Evolutionary conservation across 129 eudicot genomes (phyloP), one percentile per base, ranked within the genome.

Genomic region (Escallonia herrerae): DNA sequence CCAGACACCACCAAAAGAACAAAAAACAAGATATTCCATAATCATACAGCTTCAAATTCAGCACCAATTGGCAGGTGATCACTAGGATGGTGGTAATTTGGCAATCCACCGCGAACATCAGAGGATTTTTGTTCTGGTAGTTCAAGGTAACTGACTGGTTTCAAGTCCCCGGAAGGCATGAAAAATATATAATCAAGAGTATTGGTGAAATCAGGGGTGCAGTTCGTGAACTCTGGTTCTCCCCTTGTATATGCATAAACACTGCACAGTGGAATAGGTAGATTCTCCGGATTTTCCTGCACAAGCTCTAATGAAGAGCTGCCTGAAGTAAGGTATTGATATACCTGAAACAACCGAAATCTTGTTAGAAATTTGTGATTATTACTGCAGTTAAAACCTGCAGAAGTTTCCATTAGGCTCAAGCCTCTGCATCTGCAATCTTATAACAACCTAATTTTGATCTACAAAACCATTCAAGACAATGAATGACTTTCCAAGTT

Each of bases 11-110:
- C 33, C 33, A 22, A 22, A 22, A 22, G 33, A 22, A 22, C 0
- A 22, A 22, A 22, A 22, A 22, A 22, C 33, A 22, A 22, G 33
- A 22, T 22, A 22, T 22, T 22, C 33, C 50, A 48, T 40, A 70
- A 56, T 78, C n/a, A 14, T 15, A 72, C 74, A 56, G 87, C 78
- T 38, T 69, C 71, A 76, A 93, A 88, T 67, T 88, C 96, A 39
- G 91, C 96, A 54, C 98, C 98, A 58, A 93, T 88, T 12, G 98
- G 98, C 59, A 93, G 85, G 74, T 93, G 98, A 81, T 93, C 98
- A 69, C 98, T 93, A 4, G 98, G 98, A 76, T 88, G 96, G 52
- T 60, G 73, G 76, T 78, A 76, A 72, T 93, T 93, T 11, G 98
- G 98, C 56, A 93, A 73, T 41, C 98, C 96, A 33, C 96, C 96